Base-by-base conservation (phyloP, 1,284 basidiomycete species). In the Microbotryum lychnidis-dioicae region DNA sequence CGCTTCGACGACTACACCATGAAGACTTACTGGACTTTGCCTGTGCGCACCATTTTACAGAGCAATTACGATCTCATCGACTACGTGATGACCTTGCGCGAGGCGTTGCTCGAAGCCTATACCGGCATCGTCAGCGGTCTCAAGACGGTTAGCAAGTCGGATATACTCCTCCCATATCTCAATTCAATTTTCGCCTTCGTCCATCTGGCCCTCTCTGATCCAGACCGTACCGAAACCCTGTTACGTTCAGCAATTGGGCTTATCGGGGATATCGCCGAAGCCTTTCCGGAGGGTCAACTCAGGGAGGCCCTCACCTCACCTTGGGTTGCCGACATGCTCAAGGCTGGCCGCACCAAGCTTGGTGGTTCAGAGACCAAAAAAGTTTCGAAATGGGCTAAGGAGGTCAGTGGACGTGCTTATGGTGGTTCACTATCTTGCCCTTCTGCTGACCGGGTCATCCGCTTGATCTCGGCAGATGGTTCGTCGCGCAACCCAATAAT, bases 21-120 rank as follows among this genome's bases (percentile, higher is more conserved):
- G 37, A 53, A 37, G 25, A 46, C 20, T 46, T 8, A 6, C 27
- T 5, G 27, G 14, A 25, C 55, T 66, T 25, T 18, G 20, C 54
- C 55, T 44, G 37, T 27, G 20, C 18, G 20, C 33, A 42, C 37
- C 14, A 42, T 42, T 42, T 16, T 58, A 10, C 59, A 89, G 87
- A 82, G 85, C 57, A 91, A 93, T 74, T 90, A 85, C 69, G 91
- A 94, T 67, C 82, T 91, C 64, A 82, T 91, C 63, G 94, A 99
- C 70, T 98, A 98, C 75, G 89, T 97, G 62, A 83, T 84, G 65
- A 83, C 84, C 57, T 82, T 99, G 65, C 85, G 94, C 47, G 94
- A 98, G 74, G 91, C 91, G 50, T 97, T 99, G 68, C 80, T 97
- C 48, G 96, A 98, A 76, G 93, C 94, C 4, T 97, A 97, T 73